Base-by-base conservation (phyloP, 1,284 basidiomycete genomes). In the Ustilago trichophora region DNA sequence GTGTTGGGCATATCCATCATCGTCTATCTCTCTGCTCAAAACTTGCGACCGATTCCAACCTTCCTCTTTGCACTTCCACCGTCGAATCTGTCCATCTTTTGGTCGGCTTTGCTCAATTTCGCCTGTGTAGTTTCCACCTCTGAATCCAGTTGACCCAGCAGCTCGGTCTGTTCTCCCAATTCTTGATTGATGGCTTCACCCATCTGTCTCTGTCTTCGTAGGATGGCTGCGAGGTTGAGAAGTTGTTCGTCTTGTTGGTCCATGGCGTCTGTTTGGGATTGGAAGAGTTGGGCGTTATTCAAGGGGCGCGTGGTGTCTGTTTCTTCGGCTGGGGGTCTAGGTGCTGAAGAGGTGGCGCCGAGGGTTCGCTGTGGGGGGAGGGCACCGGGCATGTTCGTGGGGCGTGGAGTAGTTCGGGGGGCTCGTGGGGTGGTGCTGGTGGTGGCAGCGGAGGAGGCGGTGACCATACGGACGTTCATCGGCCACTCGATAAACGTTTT, bases 121-220 rank as follows among this genome's bases (percentile, higher is more conserved):
- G 84, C 85, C 40, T 89, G 89, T 3, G 90, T 88, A 18, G 83
- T 83, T 72, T 91, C 90, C 37, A 93, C 88, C 49, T 93, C 88
- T 34, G 85, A 82, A 18, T 88, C 85, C 48, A 98, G 83, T 74
- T 88, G 87, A 76, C 94, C 91, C 70, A 98, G 83, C 82, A 96
- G 82, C 77, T 94, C 92, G 71, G 88, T 93, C 83, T 98, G 95
- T 72, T 88, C 84, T 6, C 84, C 84, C 56, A 98, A 87, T 83
- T 98, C 95, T 49, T 86, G 85, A 54, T 87, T 86, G 66, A 98
- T 98, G 15, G 93, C 92, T 65, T 91, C 85, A 11, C 94, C 95
- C 40, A 98, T 86, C 50, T 90, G 88, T 71, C 88, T 86, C 83
- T 98, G 94, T 34, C 92, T 86, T 64, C 88, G 87, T n/a, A 98